Percentiles rank a stretch among this genome's conserved stretches.
Evolutionary conservation across 306 rosid species (phyloP).

Genomic region (Arachis stenosperma): DNA sequence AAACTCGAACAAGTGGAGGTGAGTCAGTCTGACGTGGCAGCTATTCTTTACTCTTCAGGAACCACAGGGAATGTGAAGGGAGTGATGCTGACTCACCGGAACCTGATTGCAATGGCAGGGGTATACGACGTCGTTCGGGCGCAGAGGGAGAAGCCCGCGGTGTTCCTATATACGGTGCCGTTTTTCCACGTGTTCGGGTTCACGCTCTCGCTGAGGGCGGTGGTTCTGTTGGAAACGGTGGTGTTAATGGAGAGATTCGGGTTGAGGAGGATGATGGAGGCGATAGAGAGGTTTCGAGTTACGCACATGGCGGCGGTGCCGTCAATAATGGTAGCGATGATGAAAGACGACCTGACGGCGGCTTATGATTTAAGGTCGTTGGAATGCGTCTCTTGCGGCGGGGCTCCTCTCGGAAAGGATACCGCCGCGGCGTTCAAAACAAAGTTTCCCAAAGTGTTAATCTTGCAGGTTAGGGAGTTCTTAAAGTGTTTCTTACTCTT

Average conservation of each 20-base stretch:
- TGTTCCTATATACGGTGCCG: constrained; percentile 48
- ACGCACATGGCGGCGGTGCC: constrained; percentile 46
- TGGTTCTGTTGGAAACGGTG: constrained; percentile 47
- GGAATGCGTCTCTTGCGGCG: constrained; percentile 45
- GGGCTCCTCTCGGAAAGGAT: constrained; percentile 52
- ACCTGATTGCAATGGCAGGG: constrained; percentile 38
- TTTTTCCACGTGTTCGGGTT: constrained; percentile 61
- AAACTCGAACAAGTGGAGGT: constrained; percentile 27
- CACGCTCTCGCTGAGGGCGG: constrained; percentile 32
- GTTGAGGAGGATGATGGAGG: constrained; percentile 46
- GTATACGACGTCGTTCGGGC: constrained; percentile 19
- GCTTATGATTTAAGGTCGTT: constrained; percentile 46
- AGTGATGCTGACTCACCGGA: constrained; percentile 57
- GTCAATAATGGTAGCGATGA: constrained; percentile 51
- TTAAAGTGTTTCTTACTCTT: too few species aligned
- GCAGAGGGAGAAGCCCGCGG: constrained; percentile 39
- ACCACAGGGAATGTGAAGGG: constrained; percentile 67
- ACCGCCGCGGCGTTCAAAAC: constrained; percentile 38
- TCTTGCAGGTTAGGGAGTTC: constrained; percentile 36
- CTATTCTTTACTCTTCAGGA: constrained; percentile 60
- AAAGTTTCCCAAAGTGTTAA: constrained; percentile 36
- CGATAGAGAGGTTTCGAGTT: constrained; percentile 49
- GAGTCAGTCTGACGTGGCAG: constrained; percentile 57
- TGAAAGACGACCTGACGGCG: constrained; percentile 28
- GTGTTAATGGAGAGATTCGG: constrained; percentile 55